Base-by-base conservation (phyloP, 768 basidiomycete species). In the Ramaria rubella region DNA sequence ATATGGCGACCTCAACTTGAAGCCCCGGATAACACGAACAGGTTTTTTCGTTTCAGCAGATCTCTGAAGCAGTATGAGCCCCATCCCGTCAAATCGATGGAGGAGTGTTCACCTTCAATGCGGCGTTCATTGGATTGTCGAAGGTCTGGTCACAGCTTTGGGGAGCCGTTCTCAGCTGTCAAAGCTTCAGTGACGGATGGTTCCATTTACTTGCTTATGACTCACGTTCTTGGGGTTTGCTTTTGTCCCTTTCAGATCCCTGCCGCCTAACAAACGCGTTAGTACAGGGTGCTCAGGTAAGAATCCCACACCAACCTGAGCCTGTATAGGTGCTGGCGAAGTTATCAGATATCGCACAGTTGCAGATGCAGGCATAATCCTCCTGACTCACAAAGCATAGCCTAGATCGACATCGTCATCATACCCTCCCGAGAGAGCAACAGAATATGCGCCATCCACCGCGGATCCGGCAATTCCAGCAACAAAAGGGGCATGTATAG, bases 401-500 rank as follows among this genome's bases (percentile, higher is more conserved):
- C 90, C 90, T 17, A 82, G 67, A 59, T 93, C 90, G n/a, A 92
- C 79, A 62, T 92, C 90, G 55, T 92, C 90, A 30, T 88, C 86
- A 58, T 93, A 93, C 1, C 90, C 93, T 12, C 94, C 94, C 34
- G 89, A 92, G 4, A 95, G 79, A 2, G 87, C 92, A 14, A 96
- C 80, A 44, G 89, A 92, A 61, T 86, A 89, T 3, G 90, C 87
- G 2, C 94, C 93, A 2, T 61, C 62, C 5, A 84, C 59, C 0
- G 72, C 71, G 3, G 85, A 77, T 27, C 78, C 79, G 9, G 83
- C 75, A 45, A 97, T 94, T 0, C 94, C 94, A 34, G 81, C 87
- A 5, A 96, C 93, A 75, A 81, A 83, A 0, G 92, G 91, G 2
- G 90, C 92, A 62, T 95, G 93, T 58, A 95, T 74, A 7, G 92